Percentiles rank a stretch among this genome's conserved stretches.
Conservation (phyloP, 441 rosid genomes). For the Gossypium aridum region DNA sequence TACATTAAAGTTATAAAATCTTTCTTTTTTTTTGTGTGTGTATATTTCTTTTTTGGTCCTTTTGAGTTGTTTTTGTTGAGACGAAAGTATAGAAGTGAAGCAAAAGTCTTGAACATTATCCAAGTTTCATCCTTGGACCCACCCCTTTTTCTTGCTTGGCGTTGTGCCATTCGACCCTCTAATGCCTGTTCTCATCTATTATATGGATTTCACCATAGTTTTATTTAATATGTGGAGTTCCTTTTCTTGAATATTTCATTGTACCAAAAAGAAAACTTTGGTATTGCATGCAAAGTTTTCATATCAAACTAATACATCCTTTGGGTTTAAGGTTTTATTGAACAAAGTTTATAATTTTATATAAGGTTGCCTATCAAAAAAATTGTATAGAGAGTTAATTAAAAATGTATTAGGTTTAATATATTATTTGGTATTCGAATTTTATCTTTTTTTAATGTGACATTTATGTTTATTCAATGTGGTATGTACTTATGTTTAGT, state of each 20-base stretch:
- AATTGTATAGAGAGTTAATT: too few relatives aligned
- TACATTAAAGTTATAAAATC: constrained; percentile 5
- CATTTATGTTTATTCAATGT: too few relatives aligned
- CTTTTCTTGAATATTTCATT: background rate
- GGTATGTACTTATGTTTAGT: too few relatives aligned
- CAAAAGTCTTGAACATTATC: constrained; percentile 70
- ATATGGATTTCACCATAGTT: background rate
- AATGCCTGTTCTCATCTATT: background rate
- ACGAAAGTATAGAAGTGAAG: constrained; percentile 74
- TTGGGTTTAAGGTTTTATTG: background rate
- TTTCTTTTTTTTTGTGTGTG: background rate
- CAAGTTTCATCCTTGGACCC: constrained; percentile 52
- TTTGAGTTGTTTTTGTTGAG: constrained; percentile 24
- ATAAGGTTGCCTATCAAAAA: too few relatives aligned
- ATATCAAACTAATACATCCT: background rate
- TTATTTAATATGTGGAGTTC: background rate
- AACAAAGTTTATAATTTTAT: background rate
- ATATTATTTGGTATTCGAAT: too few relatives aligned
- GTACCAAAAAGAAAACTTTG: background rate
- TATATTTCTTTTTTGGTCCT: background rate
- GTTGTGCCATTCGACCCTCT: background rate
- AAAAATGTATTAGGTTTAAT: too few relatives aligned
- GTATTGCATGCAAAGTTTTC: background rate
- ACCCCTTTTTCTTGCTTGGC: constrained; percentile 23
- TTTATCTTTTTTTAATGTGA: too few relatives aligned